Base-by-base conservation (phyloP, 139 green algal genomes). In the Mesostigma viride region DNA sequence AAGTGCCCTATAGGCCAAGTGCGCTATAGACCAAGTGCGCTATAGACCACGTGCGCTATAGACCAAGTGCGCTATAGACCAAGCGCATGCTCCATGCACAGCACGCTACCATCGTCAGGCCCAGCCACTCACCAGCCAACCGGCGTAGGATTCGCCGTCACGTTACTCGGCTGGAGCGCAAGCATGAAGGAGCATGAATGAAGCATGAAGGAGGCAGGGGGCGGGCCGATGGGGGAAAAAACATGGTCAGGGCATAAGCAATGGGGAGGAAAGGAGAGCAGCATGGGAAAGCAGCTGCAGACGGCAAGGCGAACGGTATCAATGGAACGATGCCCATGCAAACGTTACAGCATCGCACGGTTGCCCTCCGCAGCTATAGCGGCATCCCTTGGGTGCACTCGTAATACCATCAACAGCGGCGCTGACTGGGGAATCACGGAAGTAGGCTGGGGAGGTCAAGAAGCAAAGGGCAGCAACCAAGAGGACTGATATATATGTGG, bases 101-200 rank as follows among this genome's bases (percentile, higher is more conserved):
- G 20, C 3, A 3, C 6, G 47, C 3, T 31, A 3, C 3, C 24
- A 22, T 14, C 6, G 47, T 6, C 24, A 26, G 14, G 27, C 17
- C 14, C 3, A 22, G 58, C n/a, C n/a, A 26, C 58, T 14, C 3
- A 71, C 58, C 58, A 71, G 30, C 24, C 14, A 22, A 70, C 51
- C 3, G 63, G 63, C 20, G 63, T 70, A 11, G 63, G 63, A 45
- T 70, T 45, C 46, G 63, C 22, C 5, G 46, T 26, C 14, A 70
- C 63, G 5, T 70, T 70, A 45, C 69, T 46, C 4, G 47, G 22
- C 63, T 70, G 63, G 4, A 17, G 11, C 20, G 47, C 65, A 72
- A 26, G 14, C 11, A 26, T 58, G 47, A 3, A n/a, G 47, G 8
- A 14, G 47, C 3, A 3, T n/a, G 47, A 14, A 22, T 14, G 17